Evolutionary conservation across 2,329 filamentous ascomycete genomes (phyloP).

Genomic region (Cytospora piceae): DNA sequence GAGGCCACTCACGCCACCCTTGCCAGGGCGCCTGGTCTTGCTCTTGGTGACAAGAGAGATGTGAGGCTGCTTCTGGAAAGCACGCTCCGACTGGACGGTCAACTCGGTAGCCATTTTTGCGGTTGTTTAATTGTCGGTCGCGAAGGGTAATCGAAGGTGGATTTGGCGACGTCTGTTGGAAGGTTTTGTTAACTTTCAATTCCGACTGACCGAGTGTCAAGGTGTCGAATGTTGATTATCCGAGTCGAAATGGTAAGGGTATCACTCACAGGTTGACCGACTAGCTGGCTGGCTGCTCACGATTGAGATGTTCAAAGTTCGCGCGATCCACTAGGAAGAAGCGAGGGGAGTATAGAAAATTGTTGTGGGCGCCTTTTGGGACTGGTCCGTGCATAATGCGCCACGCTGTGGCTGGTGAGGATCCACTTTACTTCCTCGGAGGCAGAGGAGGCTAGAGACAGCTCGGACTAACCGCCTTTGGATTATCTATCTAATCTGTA

Average conservation of each 20-base stretch:
- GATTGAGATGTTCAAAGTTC: slow-evolving; percentile 25
- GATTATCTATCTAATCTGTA: not conserved
- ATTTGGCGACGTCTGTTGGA: slow-evolving; percentile 34
- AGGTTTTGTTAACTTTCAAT: slow-evolving; percentile 37
- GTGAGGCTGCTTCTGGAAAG: slow-evolving; percentile 99
- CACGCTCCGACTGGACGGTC: slow-evolving; percentile 99
- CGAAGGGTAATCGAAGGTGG: slow-evolving; percentile 40
- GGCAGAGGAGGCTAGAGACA: too few relatives aligned
- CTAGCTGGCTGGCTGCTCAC: slow-evolving; percentile 26
- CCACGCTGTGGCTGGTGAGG: slow-evolving; percentile 7
- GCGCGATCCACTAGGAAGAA: slow-evolving; percentile 4
- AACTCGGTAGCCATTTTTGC: slow-evolving; percentile 94
- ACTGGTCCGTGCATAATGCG: slow-evolving; percentile 11
- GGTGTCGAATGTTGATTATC: slow-evolving; percentile 24
- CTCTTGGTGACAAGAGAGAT: slow-evolving; percentile 99
- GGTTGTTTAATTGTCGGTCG: slow-evolving; percentile 45
- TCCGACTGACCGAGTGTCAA: slow-evolving; percentile 33
- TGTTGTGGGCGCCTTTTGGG: slow-evolving; percentile 1
- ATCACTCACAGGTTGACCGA: slow-evolving; percentile 30
- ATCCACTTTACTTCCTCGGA: not conserved
- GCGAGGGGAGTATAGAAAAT: slow-evolving; percentile 4
- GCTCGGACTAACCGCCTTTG: not conserved
- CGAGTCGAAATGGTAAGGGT: slow-evolving; percentile 12
- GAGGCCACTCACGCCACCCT: slow-evolving; percentile 80
- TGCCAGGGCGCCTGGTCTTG: slow-evolving; percentile 85